Conservation (phyloP, 1,139 yeast species). For the Hansenula lynferdii region DNA sequence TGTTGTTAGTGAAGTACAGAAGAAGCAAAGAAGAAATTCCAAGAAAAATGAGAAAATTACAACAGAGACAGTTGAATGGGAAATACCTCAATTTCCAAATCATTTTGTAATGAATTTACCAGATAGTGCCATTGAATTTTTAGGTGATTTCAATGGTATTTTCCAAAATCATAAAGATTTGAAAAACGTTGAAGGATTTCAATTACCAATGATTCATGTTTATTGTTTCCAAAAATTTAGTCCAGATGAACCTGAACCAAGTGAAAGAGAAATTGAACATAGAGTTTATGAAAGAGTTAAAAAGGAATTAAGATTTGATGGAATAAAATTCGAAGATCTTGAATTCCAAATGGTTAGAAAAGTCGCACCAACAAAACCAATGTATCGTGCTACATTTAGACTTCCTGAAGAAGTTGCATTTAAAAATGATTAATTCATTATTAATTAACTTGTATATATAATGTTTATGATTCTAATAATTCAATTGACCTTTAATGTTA, state of each 20-base stretch:
- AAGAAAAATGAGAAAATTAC: constrained; percentile 25
- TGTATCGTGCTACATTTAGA: constrained; percentile 83
- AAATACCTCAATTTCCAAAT: constrained; percentile 55
- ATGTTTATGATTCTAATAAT: too few species aligned
- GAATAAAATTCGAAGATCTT: constrained; percentile 41
- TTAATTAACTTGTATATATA: too few species aligned
- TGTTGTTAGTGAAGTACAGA: constrained; percentile 26
- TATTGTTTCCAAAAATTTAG: constrained; percentile 91
- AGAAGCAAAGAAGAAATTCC: constrained; percentile 23
- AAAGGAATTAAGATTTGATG: constrained; percentile 43
- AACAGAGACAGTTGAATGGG: constrained; percentile 24
- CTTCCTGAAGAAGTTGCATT: constrained; percentile 81
- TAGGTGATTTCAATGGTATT: constrained; percentile 71
- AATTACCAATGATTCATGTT: constrained; percentile 74
- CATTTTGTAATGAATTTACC: constrained; percentile 97
- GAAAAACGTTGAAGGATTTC: constrained; percentile 38
- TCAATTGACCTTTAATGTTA: constrained; percentile 39
- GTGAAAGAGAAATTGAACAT: constrained; percentile 54
- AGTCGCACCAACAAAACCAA: constrained; percentile 95
- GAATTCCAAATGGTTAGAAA: constrained; percentile 80
- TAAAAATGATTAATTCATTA: constrained; percentile 10
- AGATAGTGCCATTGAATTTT: constrained; percentile 84
- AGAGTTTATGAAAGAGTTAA: constrained; percentile 60
- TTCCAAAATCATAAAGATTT: constrained; percentile 38
- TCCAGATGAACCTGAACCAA: constrained; percentile 66